Conservation (phyloP, 768 basidiomycete genomes). For the Tricholoma furcatifolium region DNA sequence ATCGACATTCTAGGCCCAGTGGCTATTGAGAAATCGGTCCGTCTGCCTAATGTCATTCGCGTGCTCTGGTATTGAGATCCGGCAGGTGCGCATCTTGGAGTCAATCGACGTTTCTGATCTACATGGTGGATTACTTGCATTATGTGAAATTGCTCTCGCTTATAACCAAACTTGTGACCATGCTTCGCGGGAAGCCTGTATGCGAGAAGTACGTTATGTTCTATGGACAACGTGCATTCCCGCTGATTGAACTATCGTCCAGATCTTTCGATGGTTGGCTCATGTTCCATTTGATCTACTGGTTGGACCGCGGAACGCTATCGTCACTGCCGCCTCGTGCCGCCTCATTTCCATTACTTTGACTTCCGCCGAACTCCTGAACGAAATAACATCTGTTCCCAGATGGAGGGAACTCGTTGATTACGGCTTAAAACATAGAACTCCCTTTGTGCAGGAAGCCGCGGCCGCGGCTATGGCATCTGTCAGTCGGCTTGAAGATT, state of each 20-base stretch:
- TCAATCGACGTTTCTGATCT: slow-evolving; percentile 69
- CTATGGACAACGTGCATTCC: neutral
- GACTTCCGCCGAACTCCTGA: slow-evolving; percentile 52
- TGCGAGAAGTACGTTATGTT: slow-evolving; percentile 43
- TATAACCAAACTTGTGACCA: slow-evolving; percentile 36
- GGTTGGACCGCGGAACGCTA: slow-evolving; percentile 65
- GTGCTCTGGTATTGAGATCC: neutral
- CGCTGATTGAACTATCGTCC: neutral
- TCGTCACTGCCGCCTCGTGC: slow-evolving; percentile 72
- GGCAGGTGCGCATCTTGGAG: slow-evolving; percentile 53
- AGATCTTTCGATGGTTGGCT: slow-evolving; percentile 69
- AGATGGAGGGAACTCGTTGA: slow-evolving; percentile 73
- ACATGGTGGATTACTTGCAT: slow-evolving; percentile 77
- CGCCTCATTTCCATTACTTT: slow-evolving; percentile 64
- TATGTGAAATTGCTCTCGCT: slow-evolving; percentile 72
- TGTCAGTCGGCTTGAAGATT: slow-evolving; percentile 70
- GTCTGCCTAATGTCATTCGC: slow-evolving; percentile 4
- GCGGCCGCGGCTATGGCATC: slow-evolving; percentile 68
- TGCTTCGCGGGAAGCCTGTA: slow-evolving; percentile 31
- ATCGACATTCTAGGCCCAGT: slow-evolving; percentile 49
- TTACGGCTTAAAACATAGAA: slow-evolving; percentile 68
- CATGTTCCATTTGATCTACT: slow-evolving; percentile 58
- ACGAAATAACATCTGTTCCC: slow-evolving; percentile 42
- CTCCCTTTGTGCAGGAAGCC: slow-evolving; percentile 65
- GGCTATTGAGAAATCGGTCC: slow-evolving; percentile 51